A percentile compares a stretch with the other conserved stretches of the same genome.
These are phyloP conservation scores for Pyrenula massariospora DNA, from an alignment of 495 filamentous ascomycete genomes.

Conservation along the genomic window DNA sequence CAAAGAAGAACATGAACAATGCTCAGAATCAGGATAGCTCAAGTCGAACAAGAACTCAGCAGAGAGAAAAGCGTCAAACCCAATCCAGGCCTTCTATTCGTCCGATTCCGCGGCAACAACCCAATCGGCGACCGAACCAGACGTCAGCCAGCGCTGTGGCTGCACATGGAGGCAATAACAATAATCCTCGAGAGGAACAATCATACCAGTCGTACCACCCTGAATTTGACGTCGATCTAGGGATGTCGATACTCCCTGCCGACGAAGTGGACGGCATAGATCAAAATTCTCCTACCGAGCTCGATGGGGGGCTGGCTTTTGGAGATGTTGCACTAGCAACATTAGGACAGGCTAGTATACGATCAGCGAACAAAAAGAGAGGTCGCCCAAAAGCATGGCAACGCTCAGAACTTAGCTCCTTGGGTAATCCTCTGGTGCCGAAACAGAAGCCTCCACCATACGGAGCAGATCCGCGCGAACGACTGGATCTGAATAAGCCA, in stretches of 20 bases:
- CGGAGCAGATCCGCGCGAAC: conserved; percentile 55
- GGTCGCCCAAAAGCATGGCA: background rate
- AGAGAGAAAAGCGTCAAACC: conserved; percentile 10
- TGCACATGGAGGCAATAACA: conserved; percentile 80
- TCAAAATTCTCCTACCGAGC: conserved; percentile 22
- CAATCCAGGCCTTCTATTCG: conserved; percentile 18
- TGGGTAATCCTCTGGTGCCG: background rate
- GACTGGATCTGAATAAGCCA: conserved; percentile 53
- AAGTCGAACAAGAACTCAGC: conserved; percentile 17
- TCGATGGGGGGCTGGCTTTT: background rate
- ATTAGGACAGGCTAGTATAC: background rate
- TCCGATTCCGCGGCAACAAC: conserved; percentile 27
- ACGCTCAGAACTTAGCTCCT: background rate
- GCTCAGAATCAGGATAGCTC: conserved; percentile 15
- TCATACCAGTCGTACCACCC: conserved; percentile 97
- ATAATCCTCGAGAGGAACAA: conserved; percentile 92
- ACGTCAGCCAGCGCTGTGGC: conserved; percentile 51
- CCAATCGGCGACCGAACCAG: conserved; percentile 37
- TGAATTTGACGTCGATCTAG: conserved; percentile 75
- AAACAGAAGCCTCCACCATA: background rate
- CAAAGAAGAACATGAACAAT: conserved; percentile 7
- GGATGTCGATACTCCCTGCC: conserved; percentile 64
- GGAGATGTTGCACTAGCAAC: background rate
- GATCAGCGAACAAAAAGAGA: background rate
- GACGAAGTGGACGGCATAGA: conserved; percentile 67